These are phyloP conservation scores for Trichodelitschia bisporula DNA, from an alignment of 495 filamentous ascomycete genomes.

Conservation along the genomic window DNA sequence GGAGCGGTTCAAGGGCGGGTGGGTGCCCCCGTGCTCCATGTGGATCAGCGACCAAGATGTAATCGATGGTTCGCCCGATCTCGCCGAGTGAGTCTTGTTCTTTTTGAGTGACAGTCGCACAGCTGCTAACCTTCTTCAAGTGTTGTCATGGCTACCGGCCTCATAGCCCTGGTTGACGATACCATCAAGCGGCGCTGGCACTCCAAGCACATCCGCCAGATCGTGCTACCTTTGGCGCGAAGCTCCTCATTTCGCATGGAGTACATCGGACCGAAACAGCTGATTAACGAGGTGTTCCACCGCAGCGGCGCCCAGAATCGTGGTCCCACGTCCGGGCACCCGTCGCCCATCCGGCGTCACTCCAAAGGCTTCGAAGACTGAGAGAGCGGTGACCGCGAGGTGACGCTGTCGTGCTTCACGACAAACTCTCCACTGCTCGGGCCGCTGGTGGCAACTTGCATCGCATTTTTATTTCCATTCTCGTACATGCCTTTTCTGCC, in stretches of 20 bases:
- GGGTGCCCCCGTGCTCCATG: constrained; percentile 77
- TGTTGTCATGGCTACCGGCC: constrained; percentile 69
- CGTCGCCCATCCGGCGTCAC: too few relatives aligned
- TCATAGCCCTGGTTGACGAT: constrained; percentile 81
- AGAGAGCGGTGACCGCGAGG: too few relatives aligned
- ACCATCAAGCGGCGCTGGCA: constrained; percentile 66
- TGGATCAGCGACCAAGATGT: constrained; percentile 55
- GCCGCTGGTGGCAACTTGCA: too few relatives aligned
- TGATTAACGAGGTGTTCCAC: constrained; percentile 61
- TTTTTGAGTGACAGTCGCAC: neutral
- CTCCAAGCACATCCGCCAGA: constrained; percentile 30
- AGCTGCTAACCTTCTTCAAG: constrained; percentile 22
- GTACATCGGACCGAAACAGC: constrained; percentile 39
- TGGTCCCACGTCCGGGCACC: too few relatives aligned
- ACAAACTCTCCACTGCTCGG: too few relatives aligned
- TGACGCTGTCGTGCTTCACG: too few relatives aligned
- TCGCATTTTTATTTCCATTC: too few relatives aligned
- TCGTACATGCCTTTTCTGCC: too few relatives aligned
- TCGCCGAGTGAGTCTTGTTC: constrained; percentile 62
- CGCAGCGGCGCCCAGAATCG: constrained; percentile 13
- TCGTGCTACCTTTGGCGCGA: constrained; percentile 26
- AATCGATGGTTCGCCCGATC: constrained; percentile 42
- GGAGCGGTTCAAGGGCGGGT: constrained; percentile 61
- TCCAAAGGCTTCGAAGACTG: too few relatives aligned
- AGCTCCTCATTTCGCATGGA: constrained; percentile 36